These are phyloP conservation scores for Leishmania tropica DNA, from an alignment of 208 protist species.

Conservation along the genomic window DNA sequence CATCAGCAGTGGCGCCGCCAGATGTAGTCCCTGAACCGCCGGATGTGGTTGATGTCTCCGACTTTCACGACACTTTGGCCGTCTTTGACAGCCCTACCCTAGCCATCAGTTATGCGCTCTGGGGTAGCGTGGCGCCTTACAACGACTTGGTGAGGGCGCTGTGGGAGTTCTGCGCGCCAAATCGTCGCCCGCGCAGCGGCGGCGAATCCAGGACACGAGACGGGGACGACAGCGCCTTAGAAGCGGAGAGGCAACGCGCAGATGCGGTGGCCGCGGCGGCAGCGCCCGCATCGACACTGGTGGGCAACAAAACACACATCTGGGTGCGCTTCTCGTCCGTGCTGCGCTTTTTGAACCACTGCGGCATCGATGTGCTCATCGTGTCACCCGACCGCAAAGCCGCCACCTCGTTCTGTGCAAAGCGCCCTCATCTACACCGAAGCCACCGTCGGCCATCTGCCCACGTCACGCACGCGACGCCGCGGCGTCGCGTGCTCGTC, in stretches of 20 bases:
- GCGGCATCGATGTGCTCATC: slow-evolving; percentile 54
- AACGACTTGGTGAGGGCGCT: slow-evolving; percentile 56
- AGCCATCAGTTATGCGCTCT: slow-evolving; percentile 60
- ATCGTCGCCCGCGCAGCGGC: background rate
- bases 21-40: slow-evolving; percentile 2
- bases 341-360: slow-evolving; percentile 49
- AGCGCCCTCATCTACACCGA: slow-evolving; percentile 29
- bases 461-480: background rate
- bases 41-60: slow-evolving; percentile 16
- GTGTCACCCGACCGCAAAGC: slow-evolving; percentile 35
- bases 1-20: background rate
- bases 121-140: slow-evolving; percentile 50
- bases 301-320: background rate
- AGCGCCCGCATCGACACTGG: background rate
- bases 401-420: slow-evolving; percentile 49
- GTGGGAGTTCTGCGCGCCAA: slow-evolving; percentile 30
- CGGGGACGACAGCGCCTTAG: background rate
- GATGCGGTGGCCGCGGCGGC: background rate
- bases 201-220: background rate
- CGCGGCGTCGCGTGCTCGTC: slow-evolving; percentile 36
- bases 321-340: slow-evolving; percentile 33
- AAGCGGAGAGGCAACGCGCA: background rate
- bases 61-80: slow-evolving; percentile 46
- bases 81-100: slow-evolving; percentile 59
- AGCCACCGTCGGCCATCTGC: background rate